Percentiles rank a stretch among this genome's conserved stretches.
Conservation (phyloP, 306 rosid species). For the apple (Malus domestica) region ASM211411v1 NC_041798.1:25616001-25616500, state of each 20-base stretch:
- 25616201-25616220: not conserved
- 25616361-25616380: slow-evolving; percentile 28
- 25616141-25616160: not conserved
- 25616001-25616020: too few species aligned
- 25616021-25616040: too few species aligned
- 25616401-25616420: not conserved
- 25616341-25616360: not conserved
- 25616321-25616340: not conserved
- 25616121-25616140: not conserved
- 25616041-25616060: too few species aligned
- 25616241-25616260: too few species aligned
- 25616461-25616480: slow-evolving; percentile 5
- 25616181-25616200: not conserved
- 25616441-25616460: not conserved
- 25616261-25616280: too few species aligned
- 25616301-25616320: not conserved
- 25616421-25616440: slow-evolving; percentile 18
- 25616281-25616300: not conserved
- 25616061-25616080: too few species aligned
- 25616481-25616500: slow-evolving; percentile 10
- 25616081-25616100: not conserved
- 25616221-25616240: too few species aligned
- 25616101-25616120: not conserved
- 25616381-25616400: not conserved
- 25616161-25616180: not conserved